phyloP scores from a whole-genome alignment of 257 asterid species.

The Gardenia jasminoides region DNA sequence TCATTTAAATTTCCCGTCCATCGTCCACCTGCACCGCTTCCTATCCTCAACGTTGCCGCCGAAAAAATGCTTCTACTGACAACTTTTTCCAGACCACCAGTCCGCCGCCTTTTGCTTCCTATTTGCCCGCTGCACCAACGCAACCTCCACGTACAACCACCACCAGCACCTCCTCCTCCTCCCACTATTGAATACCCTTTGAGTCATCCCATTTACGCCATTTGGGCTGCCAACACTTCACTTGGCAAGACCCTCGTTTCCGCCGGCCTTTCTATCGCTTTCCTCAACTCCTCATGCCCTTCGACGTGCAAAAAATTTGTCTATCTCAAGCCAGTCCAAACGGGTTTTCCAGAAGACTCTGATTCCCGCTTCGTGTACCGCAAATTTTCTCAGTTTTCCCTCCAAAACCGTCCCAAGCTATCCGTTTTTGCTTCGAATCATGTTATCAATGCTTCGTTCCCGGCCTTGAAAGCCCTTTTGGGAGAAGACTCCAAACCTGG shows the following conservation, averaged over 20 bases:
- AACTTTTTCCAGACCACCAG: slow-evolving; percentile 17
- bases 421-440: slow-evolving; percentile 72
- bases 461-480: slow-evolving; percentile 43
- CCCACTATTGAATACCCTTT: slow-evolving; percentile 56
- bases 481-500: slow-evolving; percentile 25
- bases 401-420: slow-evolving; percentile 37
- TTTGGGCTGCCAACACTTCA: slow-evolving; percentile 47
- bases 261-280: slow-evolving; percentile 90
- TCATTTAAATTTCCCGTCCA: too few relatives aligned
- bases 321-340: slow-evolving; percentile 87
- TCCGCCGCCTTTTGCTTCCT: slow-evolving; percentile 25
- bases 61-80: slow-evolving; percentile 11
- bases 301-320: slow-evolving; percentile 43
- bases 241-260: slow-evolving; percentile 66
- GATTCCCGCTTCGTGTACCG: slow-evolving; percentile 77
- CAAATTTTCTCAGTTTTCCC: slow-evolving; percentile 54
- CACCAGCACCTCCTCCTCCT: slow-evolving; percentile 72
- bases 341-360: slow-evolving; percentile 85
- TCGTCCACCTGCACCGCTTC: too few relatives aligned
- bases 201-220: slow-evolving; percentile 79
- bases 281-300: slow-evolving; percentile 41
- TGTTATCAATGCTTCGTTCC: slow-evolving; percentile 51
- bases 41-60: too few relatives aligned
- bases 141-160: slow-evolving; percentile 16
- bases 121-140: slow-evolving; percentile 27